These are phyloP conservation scores for Tripterygium wilfordii DNA, from an alignment of 177 flowering plant species.

Conservation along the genomic window DNA sequence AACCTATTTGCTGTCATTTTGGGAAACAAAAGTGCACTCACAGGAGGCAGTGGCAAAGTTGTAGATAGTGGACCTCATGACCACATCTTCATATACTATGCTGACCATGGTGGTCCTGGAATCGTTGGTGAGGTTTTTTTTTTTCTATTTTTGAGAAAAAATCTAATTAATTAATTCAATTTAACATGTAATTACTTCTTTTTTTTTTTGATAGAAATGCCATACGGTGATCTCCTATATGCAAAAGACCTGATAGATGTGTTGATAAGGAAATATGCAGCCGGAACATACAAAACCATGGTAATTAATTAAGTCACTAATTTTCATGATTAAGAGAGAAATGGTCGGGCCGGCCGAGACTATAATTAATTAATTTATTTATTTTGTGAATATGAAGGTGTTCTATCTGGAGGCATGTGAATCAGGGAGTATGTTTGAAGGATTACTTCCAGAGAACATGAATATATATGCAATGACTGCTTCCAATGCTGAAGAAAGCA, in stretches of 20 bases:
- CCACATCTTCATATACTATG: slow-evolving; percentile 42
- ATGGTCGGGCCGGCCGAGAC: no score
- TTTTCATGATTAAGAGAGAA: no score
- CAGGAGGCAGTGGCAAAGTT: slow-evolving; percentile 58
- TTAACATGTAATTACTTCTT: neutral
- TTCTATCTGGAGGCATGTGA: slow-evolving; percentile 54
- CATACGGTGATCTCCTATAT: slow-evolving; percentile 21
- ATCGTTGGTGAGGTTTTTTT: slow-evolving; percentile 42
- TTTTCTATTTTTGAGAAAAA: no score
- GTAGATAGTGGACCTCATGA: slow-evolving; percentile 48
- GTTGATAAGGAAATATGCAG: slow-evolving; percentile 38
- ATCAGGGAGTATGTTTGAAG: slow-evolving; percentile 57
- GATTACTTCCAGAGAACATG: slow-evolving; percentile 35
- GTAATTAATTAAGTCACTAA: no score
- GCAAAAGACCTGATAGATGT: slow-evolving; percentile 33
- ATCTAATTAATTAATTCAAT: neutral
- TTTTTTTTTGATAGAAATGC: slow-evolving; percentile 30
- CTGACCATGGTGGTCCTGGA: slow-evolving; percentile 53
- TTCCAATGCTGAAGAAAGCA: slow-evolving; percentile 55
- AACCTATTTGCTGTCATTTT: slow-evolving; percentile 38
- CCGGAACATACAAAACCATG: slow-evolving; percentile 34
- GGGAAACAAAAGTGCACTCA: slow-evolving; percentile 39
- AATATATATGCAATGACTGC: slow-evolving; percentile 70
- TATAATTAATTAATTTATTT: no score
- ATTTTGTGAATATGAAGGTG: no score